Percentiles rank a stretch among this genome's conserved stretches.
These are phyloP conservation scores for Pelomyxa schiedti DNA, from an alignment of 78 protist genomes.

Conservation along the genomic window DNA sequence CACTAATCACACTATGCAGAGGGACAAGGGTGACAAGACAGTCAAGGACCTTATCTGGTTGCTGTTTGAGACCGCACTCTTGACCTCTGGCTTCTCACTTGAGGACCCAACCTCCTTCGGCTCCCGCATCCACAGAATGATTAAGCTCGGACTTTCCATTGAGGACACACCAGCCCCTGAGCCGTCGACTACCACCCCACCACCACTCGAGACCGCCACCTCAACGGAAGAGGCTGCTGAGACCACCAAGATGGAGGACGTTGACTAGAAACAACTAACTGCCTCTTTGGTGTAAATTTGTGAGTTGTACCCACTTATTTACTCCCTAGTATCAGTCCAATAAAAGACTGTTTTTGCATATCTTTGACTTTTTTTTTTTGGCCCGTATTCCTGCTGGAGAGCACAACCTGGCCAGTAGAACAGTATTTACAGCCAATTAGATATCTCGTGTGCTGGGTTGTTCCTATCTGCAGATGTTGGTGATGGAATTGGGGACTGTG, in stretches of 20 bases:
- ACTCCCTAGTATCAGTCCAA: no score
- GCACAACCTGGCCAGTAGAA: no score
- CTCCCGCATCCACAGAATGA: constrained; percentile 93
- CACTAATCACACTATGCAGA: no score
- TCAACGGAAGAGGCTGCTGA: no score
- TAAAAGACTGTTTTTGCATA: no score
- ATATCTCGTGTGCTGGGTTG: no score
- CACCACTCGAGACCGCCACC: constrained; percentile 41
- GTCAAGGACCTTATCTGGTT: constrained; percentile 91
- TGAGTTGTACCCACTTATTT: no score
- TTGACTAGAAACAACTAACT: constrained; percentile 77
- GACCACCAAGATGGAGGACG: constrained; percentile 71
- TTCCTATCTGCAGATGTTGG: no score
- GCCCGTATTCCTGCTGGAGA: no score
- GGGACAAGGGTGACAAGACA: constrained; percentile 74
- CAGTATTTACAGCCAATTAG: no score
- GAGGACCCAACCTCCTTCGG: constrained; percentile 90
- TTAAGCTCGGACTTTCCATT: constrained; percentile 84
- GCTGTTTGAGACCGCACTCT: constrained; percentile 93
- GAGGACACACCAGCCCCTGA: constrained; percentile 29
- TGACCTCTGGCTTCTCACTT: constrained; percentile 96
- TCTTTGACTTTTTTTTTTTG: no score
- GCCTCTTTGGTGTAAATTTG: background rate
- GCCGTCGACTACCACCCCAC: constrained; percentile 48
- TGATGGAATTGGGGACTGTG: no score